phyloP scores from a whole-genome alignment of 2,329 filamentous ascomycete genomes.

The Epichloe festucae region DNA sequence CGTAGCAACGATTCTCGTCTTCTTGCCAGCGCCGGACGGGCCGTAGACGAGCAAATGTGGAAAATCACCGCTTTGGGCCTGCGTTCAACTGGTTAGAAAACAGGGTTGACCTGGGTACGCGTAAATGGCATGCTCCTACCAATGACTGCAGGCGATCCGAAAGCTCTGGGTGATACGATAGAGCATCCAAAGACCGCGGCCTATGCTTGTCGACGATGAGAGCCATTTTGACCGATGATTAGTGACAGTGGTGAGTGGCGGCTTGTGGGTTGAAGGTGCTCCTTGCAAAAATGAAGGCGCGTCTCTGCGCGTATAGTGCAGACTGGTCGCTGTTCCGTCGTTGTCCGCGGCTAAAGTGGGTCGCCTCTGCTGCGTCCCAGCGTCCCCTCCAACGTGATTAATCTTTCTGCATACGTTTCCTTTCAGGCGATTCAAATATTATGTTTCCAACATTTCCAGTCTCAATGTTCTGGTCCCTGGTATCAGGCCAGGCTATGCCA shows the following conservation, averaged over 20 bases:
- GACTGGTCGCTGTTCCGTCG: background rate
- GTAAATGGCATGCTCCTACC: constrained; percentile 35
- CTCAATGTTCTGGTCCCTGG: too few relatives aligned
- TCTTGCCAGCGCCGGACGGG: constrained; percentile 92
- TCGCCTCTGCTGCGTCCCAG: background rate
- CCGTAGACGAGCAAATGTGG: constrained; percentile 96
- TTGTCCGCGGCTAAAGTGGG: background rate
- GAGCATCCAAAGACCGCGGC: constrained; percentile 59
- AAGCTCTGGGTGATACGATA: constrained; percentile 81
- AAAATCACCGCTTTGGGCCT: constrained; percentile 96
- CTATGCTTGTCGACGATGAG: constrained; percentile 61
- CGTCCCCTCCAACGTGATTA: background rate
- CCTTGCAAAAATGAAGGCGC: constrained; percentile 17
- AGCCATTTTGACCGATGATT: constrained; percentile 36
- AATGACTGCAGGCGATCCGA: constrained; percentile 78
- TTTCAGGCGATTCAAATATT: too few relatives aligned
- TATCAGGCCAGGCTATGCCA: too few relatives aligned
- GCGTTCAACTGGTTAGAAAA: constrained; percentile 4
- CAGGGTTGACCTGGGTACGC: background rate
- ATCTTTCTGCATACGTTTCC: too few relatives aligned
- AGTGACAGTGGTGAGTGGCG: background rate
- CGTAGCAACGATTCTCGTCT: constrained; percentile 90
- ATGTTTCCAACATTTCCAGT: too few relatives aligned
- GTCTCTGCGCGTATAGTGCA: constrained; percentile 26
- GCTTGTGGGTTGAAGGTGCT: constrained; percentile 9